phyloP scores from a whole-genome alignment of 2,329 filamentous ascomycete species.

The Exophiala aquamarina region DNA sequence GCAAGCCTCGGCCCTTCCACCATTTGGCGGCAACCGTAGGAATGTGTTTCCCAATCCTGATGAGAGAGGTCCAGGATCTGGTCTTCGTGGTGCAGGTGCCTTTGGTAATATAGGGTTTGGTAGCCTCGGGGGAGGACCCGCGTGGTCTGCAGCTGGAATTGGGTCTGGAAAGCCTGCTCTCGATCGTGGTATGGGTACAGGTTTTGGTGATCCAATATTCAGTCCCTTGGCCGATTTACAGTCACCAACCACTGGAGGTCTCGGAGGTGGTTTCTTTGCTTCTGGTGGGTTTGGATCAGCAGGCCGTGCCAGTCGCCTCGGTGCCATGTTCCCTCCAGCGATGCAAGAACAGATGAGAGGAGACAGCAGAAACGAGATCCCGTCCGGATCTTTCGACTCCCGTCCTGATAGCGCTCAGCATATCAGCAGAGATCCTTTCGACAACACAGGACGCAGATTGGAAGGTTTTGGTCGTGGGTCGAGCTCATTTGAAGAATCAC shows the following conservation, averaged over 20 bases:
- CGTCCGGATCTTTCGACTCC: constrained; percentile 15
- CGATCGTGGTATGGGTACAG: constrained; percentile 52
- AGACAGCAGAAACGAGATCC: constrained; percentile 52
- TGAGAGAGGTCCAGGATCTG: constrained; percentile 88
- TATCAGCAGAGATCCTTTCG: constrained; percentile 25
- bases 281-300: constrained; percentile 63
- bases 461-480: constrained; percentile 23
- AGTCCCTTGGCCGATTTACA: constrained; percentile 75
- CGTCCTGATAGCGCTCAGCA: constrained; percentile 25
- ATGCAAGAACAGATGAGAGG: constrained; percentile 90
- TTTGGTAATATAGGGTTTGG: constrained; percentile 12
- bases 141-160: constrained; percentile 46
- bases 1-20: constrained; percentile 44
- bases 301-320: constrained; percentile 76
- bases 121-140: constrained; percentile 43
- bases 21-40: constrained; percentile 46
- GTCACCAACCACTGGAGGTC: constrained; percentile 67
- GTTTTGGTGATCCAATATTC: constrained; percentile 65
- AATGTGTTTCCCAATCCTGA: constrained; percentile 64
- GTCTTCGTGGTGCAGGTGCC: constrained; percentile 53
- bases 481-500: constrained; percentile 18
- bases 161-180: constrained; percentile 74
- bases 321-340: constrained; percentile 79
- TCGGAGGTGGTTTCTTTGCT: constrained; percentile 59
- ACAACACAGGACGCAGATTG: constrained; percentile 13